Base-by-base conservation (phyloP, 2,329 filamentous ascomycete genomes). In the Trichoderma cornu-damae region DNA sequence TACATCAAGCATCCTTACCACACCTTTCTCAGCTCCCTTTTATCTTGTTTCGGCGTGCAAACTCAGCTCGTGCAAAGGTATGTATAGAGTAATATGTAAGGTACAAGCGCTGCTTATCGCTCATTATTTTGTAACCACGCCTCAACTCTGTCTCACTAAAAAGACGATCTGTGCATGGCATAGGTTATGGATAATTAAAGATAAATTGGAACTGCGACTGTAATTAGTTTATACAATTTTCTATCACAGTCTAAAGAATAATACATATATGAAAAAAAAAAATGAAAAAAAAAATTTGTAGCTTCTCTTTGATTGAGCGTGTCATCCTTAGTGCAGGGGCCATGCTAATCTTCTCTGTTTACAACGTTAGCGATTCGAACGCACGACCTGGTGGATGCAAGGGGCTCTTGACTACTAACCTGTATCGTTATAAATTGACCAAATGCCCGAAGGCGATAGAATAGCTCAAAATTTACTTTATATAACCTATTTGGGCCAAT, bases 301-400 rank as follows among this genome's bases (percentile, higher is more conserved):
- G 83, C 80, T 83, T 86, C 85, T 87, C 85, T 88, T 87, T 87
- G 84, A 83, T 85, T 83, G 79, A 87, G 85, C 85, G 86, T 91
- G 88, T 92, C 89, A 93, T 92, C 89, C 89, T 93, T 93, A 92
- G 88, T 84, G 81, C 82, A 85, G 81, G 82, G 86, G 85, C 85
- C 85, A 88, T 88, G 86, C 86, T 88, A 88, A 86, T 86, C 82
- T 86, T 86, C 83, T 58, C 49, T 47, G 32, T 54, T 16, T 18
- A 6, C n/a, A 30, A 9, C 4, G 34, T 60, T 50, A 58, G 58
- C 47, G 55, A 54, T 58, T 60, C 58, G 58, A 60, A 60, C 58
- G 4, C 22, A 24, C 11, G 43, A 54, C 55, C 54, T 54, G 12
- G 18, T 6, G 34, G 6, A 6, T 9, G n/a, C 24, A 14, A 26